phyloP scores from a whole-genome alignment of 2,329 filamentous ascomycete species.

The Calonectria ilicicola region DNA sequence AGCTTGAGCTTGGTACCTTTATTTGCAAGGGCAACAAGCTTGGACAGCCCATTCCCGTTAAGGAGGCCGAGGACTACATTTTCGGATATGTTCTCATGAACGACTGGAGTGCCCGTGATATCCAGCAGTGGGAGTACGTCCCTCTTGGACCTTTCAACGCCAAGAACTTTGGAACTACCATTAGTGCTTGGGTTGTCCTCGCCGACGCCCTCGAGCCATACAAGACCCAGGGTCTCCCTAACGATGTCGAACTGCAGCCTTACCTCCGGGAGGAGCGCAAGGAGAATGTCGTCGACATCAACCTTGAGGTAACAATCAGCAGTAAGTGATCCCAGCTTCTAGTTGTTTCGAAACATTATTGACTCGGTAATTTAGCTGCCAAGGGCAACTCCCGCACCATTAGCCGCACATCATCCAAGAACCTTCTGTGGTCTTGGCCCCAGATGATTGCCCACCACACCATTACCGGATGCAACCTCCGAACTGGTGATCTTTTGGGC shows the following conservation, averaged over 20 bases:
- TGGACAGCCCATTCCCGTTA: constrained; percentile 73
- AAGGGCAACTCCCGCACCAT: constrained; percentile 46
- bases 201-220: constrained; percentile 64
- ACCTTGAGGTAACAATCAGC: constrained; percentile 52
- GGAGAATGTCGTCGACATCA: constrained; percentile 51
- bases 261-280: constrained; percentile 67
- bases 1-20: constrained; percentile 83
- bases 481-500: constrained; percentile 79
- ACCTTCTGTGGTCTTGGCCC: constrained; percentile 81
- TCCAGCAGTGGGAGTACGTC: constrained; percentile 71
- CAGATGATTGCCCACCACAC: constrained; percentile 89
- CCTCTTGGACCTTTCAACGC: constrained; percentile 72
- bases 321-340: constrained; percentile 44
- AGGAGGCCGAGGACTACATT: constrained; percentile 74
- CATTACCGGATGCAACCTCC: constrained; percentile 80
- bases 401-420: constrained; percentile 44
- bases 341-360: background rate
- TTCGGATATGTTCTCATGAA: constrained; percentile 78
- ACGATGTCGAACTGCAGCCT: constrained; percentile 47
- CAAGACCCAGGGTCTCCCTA: constrained; percentile 39
- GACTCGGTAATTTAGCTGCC: constrained; percentile 35
- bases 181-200: constrained; percentile 73
- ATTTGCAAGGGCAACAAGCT: constrained; percentile 74
- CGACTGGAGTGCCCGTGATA: constrained; percentile 73
- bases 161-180: constrained; percentile 70